A percentile compares a stretch with the other conserved stretches of the same genome.
These are phyloP conservation scores for Sarocladiaceae sp. DNA, from an alignment of 2,329 filamentous ascomycete genomes.

Conservation along the genomic window DNA sequence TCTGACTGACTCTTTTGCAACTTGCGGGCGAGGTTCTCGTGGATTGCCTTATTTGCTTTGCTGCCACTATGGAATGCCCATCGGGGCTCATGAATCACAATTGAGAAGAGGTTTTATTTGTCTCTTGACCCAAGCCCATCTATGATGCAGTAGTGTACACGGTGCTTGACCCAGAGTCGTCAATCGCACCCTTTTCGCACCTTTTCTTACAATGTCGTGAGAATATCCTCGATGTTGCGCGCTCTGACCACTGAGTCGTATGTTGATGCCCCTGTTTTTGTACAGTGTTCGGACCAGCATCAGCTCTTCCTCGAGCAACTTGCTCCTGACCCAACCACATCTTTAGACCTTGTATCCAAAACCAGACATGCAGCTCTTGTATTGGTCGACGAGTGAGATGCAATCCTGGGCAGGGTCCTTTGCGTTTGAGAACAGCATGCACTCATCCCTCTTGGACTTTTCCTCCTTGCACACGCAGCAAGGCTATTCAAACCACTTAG, in stretches of 20 bases:
- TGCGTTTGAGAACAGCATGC: slow-evolving; percentile 93
- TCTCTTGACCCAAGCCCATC: slow-evolving; percentile 2
- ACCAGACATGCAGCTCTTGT: slow-evolving; percentile 87
- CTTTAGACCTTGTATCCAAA: slow-evolving; percentile 72
- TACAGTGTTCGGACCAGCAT: no score
- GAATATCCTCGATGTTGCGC: no score
- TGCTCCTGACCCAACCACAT: background rate
- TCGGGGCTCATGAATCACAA: no score
- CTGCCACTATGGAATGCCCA: no score
- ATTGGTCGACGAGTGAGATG: slow-evolving; percentile 75
- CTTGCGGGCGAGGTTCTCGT: slow-evolving; percentile 23
- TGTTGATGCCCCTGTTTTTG: no score
- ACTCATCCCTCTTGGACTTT: slow-evolving; percentile 90
- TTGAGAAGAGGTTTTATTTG: slow-evolving; percentile 8
- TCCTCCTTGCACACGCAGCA: slow-evolving; percentile 98
- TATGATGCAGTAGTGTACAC: slow-evolving; percentile 11
- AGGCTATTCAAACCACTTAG: slow-evolving; percentile 51
- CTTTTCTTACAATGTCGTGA: background rate
- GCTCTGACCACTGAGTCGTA: no score
- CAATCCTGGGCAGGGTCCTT: slow-evolving; percentile 82
- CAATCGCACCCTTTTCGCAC: background rate
- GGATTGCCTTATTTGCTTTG: slow-evolving; percentile 67
- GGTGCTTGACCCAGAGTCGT: background rate
- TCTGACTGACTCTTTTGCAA: background rate
- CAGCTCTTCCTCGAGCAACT: background rate